Evolutionary conservation across 768 basidiomycete genomes (phyloP), one percentile per base, ranked within the genome.

Genomic region (Tricholoma flavovirens): DNA sequence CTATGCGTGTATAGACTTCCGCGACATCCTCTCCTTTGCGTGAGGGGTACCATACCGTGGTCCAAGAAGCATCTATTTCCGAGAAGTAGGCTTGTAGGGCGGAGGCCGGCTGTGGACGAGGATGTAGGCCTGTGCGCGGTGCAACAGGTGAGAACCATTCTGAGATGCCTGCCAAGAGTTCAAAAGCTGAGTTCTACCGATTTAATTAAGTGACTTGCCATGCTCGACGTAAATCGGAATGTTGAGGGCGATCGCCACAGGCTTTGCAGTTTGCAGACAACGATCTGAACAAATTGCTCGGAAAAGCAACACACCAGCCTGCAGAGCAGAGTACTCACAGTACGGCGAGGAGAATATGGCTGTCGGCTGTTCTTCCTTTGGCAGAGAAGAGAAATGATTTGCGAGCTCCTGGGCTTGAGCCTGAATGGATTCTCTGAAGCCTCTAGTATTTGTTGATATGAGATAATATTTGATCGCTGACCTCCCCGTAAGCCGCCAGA

Each of bases 341-440:
- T 88, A 92, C 7, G 90, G 90, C 9, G 90, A 93, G 10, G 88
- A 90, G 68, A 90, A 87, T 55, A 93, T 88, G 5, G 81, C 85
- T 1, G 86, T 91, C 1, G 91, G 91, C 11, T 80, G 77, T 43
- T 86, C 77, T 6, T 83, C 76, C 53, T 80, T 76, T 14, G 89
- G 87, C 14, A 92, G 72, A 7, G 81, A 79, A 19, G 74, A 58
- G 60, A 92, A 83, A 67, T 87, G 81, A 14, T 74, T 71, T 1
- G 83, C 86, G 19, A 92, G 71, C 66, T 93, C 89, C 54, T 80
- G 68, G 1, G 92, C 90, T 73, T 94, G 92, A 14, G 74, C 71
- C 83, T 88, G 61, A 10, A 49, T 21, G 60, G 19, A 43, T 21
- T 46, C 15, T 59, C 46, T 49, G 19, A 26, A 29, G 51, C 19